Evolutionary conservation across 176 grass and related monocot species (phyloP), one percentile per base, ranked within the genome.

Genomic region (Aegilops speltoides): DNA sequence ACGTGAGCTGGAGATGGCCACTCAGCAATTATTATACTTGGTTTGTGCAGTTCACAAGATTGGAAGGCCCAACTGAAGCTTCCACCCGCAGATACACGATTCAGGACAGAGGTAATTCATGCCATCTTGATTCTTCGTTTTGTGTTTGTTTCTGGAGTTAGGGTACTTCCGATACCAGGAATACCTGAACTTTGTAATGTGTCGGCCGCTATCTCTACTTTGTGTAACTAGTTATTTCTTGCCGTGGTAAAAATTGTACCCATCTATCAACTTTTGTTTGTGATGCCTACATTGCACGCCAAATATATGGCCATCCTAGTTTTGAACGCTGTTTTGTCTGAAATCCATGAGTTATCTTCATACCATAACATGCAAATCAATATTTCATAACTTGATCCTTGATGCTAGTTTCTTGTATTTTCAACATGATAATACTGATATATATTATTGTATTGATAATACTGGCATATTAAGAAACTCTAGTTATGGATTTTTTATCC

Each of bases 61-160:
- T 98, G 96, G 96, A 98, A 98, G 82, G 80, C 91, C 43, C 93
- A 88, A 90, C 89, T 98, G 84, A 95, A 89, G 79, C 87, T 98
- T 41, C 96, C 93, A 52, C 86, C 90, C 48, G 62, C 70, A 76
- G 96, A 98, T 92, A 94, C 96, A 20, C 88, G 96, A 68, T 95
- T 92, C 90, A 95, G 50, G 57, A 98, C 96, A 24, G 93, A 98
- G 89, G 96, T 98, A 89, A 89, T 79, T 85, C 13, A 17, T 78
- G 19, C 24, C 46, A 67, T 67, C 89, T 80, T 50, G 60, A 31
- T 79, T 64, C 10, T 78, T 56, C 1, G 14, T 54, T 15, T 46
- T 34, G 7, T 17, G 7, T 56, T 63, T 48, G 10, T 34, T 64
- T 15, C 68, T 72, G 20, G 56, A 65, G 24, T 67, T 17, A 32